phyloP scores from a whole-genome alignment of 495 filamentous ascomycete species.

The Penicillium chermesinum region DNA sequence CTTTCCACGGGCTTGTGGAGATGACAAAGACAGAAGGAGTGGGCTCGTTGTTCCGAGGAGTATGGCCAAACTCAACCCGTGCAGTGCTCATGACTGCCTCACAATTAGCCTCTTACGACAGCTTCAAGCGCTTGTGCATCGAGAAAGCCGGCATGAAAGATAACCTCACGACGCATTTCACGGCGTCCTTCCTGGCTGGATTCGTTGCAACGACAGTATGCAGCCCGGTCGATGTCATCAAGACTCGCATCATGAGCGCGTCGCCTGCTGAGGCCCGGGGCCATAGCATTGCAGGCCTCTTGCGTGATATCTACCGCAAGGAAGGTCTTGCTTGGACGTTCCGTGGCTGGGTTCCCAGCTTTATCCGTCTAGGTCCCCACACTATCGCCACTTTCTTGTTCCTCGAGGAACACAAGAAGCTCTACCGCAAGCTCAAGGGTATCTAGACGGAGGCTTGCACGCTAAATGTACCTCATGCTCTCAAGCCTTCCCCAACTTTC shows the following conservation, averaged over 20 bases:
- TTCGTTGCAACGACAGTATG: constrained; percentile 94
- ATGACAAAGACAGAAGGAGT: constrained; percentile 79
- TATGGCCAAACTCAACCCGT: constrained; percentile 84
- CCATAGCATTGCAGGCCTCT: constrained; percentile 52
- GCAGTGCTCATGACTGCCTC: constrained; percentile 91
- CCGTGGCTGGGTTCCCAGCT: constrained; percentile 95
- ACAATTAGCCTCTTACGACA: constrained; percentile 88
- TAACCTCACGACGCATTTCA: constrained; percentile 78
- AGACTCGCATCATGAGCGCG: constrained; percentile 89
- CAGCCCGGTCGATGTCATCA: constrained; percentile 94
- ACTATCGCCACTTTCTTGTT: constrained; percentile 95
- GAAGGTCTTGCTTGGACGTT: constrained; percentile 91
- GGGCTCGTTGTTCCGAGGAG: constrained; percentile 72
- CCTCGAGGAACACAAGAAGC: constrained; percentile 70
- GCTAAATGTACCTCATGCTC: constrained; percentile 17
- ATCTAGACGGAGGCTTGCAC: constrained; percentile 22
- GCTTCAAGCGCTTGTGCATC: constrained; percentile 77
- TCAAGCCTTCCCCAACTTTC: constrained; percentile 38
- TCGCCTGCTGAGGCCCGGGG: constrained; percentile 46
- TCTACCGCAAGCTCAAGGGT: constrained; percentile 46
- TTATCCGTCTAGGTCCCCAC: constrained; percentile 86
- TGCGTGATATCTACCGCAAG: constrained; percentile 64
- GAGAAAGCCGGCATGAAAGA: constrained; percentile 65
- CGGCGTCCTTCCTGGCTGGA: constrained; percentile 77
- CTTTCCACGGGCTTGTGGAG: constrained; percentile 75